Conservation (phyloP, 2,329 filamentous ascomycete genomes). For the Albifimbria verrucaria region DNA sequence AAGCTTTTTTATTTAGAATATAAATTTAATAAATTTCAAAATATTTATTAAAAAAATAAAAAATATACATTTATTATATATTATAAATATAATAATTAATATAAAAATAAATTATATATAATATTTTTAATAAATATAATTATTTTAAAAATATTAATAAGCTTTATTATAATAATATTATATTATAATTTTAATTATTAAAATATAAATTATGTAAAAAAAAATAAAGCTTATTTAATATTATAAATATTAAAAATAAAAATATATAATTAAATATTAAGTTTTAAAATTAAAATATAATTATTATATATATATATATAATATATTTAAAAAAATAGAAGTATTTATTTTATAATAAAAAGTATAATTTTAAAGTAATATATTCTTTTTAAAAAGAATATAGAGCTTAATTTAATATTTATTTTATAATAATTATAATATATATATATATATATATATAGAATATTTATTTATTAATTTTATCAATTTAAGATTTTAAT, state of each 20-base stretch:
- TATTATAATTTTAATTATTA: not conserved
- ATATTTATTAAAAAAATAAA: not conserved
- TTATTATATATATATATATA: not conserved
- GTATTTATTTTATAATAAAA: not conserved
- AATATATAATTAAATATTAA: not conserved
- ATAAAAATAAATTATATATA: not conserved
- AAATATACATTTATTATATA: not conserved
- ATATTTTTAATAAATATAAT: not conserved
- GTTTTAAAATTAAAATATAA: not conserved
- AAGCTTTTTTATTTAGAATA: not conserved
- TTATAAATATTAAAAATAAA: too few species aligned
- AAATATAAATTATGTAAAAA: not conserved
- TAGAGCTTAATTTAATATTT: not conserved
- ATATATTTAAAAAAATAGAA: not conserved
- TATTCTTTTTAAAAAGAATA: not conserved
- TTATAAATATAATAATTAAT: not conserved
- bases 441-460: not conserved
- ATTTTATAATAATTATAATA: not conserved
- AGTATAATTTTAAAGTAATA: not conserved
- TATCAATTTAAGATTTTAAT: constrained; percentile 1
- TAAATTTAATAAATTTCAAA: not conserved
- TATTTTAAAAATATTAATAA: too few species aligned
- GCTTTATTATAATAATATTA: not conserved
- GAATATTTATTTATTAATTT: not conserved
- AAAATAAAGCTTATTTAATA: not conserved